Evolutionary conservation across 345 rosid species (phyloP), one percentile per base, ranked within the genome.

Genomic region (Arabidopsis suecica): DNA sequence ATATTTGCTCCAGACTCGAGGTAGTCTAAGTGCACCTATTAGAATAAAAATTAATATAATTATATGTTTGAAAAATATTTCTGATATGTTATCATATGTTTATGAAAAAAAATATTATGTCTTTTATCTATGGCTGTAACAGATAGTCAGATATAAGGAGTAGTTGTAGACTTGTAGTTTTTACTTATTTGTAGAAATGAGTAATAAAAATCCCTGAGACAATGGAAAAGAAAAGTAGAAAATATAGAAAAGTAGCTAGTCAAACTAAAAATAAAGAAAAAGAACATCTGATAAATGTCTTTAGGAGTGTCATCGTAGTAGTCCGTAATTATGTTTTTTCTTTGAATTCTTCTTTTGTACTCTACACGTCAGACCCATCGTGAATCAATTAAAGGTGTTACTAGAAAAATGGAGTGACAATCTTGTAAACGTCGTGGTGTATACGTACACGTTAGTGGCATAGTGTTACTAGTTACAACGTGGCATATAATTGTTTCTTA

Each of bases 1-100:
- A 91, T 82, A 76, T 89, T 88, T 62, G 96, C 97, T 13, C 98
- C 98, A 23, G 93, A 89, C 30, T 89, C 89, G 30, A 93, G 90
- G 86, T 93, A 93, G 74, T 93, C 97, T 60, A 91, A 78, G 79
- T 91, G 98, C 50, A 93, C 98, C 97, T 74, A 5, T 38, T 34
- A 54, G 18, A 72, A 44, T 18, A 32, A 49, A 48, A 18, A 13
- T 45, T 45, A 48, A 14, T 34, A 36, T 56, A 59, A 14, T 71
- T 3, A 60, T 60, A 60, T 6, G 9, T 30, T 12, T 0, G 0
- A 28, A 28, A 28, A 2, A 28, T 28, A 28, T 28, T 28, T 28
- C 32, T 28, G 4, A 28, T 28, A 28, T 28, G 30, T 56, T 62
- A 14, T 71, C 2, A 63, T 60, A 64, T 6, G 1, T 30, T 12